These are phyloP conservation scores for Kodamaea leandrae DNA, from an alignment of 805 yeast species.

Conservation along the genomic window DNA sequence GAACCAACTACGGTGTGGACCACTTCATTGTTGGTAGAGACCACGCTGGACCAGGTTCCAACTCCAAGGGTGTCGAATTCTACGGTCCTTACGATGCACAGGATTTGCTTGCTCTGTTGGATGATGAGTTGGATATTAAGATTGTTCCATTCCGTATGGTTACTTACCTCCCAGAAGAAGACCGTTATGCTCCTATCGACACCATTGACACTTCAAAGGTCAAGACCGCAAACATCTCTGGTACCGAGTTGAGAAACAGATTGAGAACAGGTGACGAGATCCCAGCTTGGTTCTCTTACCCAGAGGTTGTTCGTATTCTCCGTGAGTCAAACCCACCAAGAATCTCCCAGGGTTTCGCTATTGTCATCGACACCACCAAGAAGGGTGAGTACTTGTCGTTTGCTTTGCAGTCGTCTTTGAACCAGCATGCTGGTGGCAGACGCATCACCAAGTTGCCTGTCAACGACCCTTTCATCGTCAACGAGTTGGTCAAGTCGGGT, in stretches of 20 bases:
- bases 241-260: slow-evolving; percentile 89
- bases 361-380: slow-evolving; percentile 56
- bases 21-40: slow-evolving; percentile 98
- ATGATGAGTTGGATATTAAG: slow-evolving; percentile 77
- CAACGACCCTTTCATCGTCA: slow-evolving; percentile 58
- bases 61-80: slow-evolving; percentile 87
- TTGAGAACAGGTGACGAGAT: slow-evolving; percentile 82
- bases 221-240: slow-evolving; percentile 86
- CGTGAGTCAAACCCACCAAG: slow-evolving; percentile 95
- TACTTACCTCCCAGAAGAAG: slow-evolving; percentile 92
- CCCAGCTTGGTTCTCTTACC: slow-evolving; percentile 97
- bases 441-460: slow-evolving; percentile 56
- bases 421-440: slow-evolving; percentile 86
- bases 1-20: slow-evolving; percentile 95
- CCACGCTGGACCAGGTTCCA: slow-evolving; percentile 94
- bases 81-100: slow-evolving; percentile 98
- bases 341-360: slow-evolving; percentile 80
- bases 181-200: slow-evolving; percentile 92
- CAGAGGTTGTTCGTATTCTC: slow-evolving; percentile 88
- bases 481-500: slow-evolving; percentile 84
- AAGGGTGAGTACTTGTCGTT: slow-evolving; percentile 53
- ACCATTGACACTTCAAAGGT: slow-evolving; percentile 72
- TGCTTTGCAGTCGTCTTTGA: slow-evolving; percentile 85
- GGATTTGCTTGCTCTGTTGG: slow-evolving; percentile 72
- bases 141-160: slow-evolving; percentile 97